Percentiles rank a stretch among this genome's conserved stretches.
phyloP scores from a whole-genome alignment of 2,329 filamentous ascomycete genomes.

The Lecanicillium sp. region DNA sequence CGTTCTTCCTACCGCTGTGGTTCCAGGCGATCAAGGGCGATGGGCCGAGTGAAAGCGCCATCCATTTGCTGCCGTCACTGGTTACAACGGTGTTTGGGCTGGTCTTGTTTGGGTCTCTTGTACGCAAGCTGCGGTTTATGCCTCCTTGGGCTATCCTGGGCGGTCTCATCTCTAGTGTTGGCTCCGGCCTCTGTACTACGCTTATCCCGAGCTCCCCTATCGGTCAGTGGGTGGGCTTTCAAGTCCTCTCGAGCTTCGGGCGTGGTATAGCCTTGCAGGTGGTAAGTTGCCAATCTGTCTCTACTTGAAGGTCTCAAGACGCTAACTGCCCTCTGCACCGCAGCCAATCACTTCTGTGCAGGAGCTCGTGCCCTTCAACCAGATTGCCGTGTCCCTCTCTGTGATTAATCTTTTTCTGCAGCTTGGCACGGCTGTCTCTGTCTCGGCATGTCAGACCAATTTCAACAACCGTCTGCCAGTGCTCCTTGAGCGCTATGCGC shows the following conservation, averaged over 20 bases:
- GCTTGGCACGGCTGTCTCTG: slow-evolving; percentile 3
- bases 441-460: slow-evolving; percentile 4
- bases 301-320: too few relatives aligned
- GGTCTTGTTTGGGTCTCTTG: background rate
- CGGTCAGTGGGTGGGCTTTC: slow-evolving; percentile 4
- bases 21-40: slow-evolving; percentile 6
- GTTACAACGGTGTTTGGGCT: background rate
- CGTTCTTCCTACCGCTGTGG: slow-evolving; percentile 6
- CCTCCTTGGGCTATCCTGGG: slow-evolving; percentile 5
- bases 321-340: background rate
- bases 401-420: slow-evolving; percentile 5
- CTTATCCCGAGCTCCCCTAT: background rate
- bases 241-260: slow-evolving; percentile 2
- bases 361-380: background rate
- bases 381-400: background rate
- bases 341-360: slow-evolving; percentile 8
- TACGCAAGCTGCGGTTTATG: background rate
- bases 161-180: background rate
- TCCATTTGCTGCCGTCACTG: slow-evolving; percentile 6
- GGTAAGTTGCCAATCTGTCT: background rate
- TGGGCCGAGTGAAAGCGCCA: slow-evolving; percentile 1
- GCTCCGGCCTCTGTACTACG: background rate
- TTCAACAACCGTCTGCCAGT: background rate
- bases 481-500: background rate
- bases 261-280: slow-evolving; percentile 4